Base-by-base conservation (phyloP, 805 yeast species). In the Vanderwaltozyma verrucispora region DNA sequence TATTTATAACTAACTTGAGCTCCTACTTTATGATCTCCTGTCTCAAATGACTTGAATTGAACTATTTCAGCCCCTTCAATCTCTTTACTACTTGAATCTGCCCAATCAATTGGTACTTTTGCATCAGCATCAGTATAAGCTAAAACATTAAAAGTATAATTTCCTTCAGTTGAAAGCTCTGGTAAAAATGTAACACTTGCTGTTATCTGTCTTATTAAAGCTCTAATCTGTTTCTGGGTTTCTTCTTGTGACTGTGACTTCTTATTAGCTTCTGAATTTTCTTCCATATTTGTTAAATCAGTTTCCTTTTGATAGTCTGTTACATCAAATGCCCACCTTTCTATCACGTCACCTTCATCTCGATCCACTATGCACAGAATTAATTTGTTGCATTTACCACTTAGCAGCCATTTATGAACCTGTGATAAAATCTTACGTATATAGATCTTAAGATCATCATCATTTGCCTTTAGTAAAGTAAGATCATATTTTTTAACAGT, bases 131-230 rank as follows among this genome's bases (percentile, higher is more conserved):
- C 82, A 0, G 95, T 82, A 51, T 80, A 81, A 0, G 87, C 95
- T 37, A 86, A 62, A 1, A 88, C 89, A 50, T 82, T 86, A 58
- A 88, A 86, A 0, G 95, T 83, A 51, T 80, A 75, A 11, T 68
- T 67, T 15, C 69, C 75, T 12, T 70, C 75, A 20, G 49, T 50
- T 10, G 73, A 74, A 21, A 88, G 61, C 18, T 80, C 70, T 0
- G 97, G 97, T 29, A 88, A 66, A 53, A 87, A 86, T 0, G 95
- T 75, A 2, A 83, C 84, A 30, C 92, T 78, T 0, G 95, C 85
- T 0, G 95, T 85, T 36, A 88, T 82, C 49, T 88, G 96, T 37
- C 96, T 72, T 28, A 88, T 76, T 5, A 88, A 77, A 0, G 86
- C 75, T 56, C 84, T 89, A n/a, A 87, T 84, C 46, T 86, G 92